Evolutionary conservation across 192 early-diverging fungal species (phyloP).

Genomic region (Neocallimastix lanati): DNA sequence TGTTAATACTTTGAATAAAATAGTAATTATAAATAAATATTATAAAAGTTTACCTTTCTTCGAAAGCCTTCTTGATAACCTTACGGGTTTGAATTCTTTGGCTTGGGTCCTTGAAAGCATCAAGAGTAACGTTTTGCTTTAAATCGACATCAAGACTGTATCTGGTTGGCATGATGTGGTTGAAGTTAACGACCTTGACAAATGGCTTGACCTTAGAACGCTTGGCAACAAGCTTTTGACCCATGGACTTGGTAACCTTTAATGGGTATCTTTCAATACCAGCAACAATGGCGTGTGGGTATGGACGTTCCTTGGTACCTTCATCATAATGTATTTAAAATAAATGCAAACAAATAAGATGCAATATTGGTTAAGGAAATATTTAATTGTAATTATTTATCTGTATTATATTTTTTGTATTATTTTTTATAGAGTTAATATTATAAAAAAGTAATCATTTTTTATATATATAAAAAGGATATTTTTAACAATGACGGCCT

Average conservation of each 20-base stretch:
- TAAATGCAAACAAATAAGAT: no score
- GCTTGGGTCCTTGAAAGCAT: slow-evolving; percentile 86
- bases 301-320: slow-evolving; percentile 88
- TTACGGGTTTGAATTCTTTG: slow-evolving; percentile 80
- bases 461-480: no score
- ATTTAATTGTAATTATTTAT: no score
- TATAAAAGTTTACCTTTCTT: slow-evolving; percentile 36
- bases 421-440: no score
- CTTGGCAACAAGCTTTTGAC: slow-evolving; percentile 84
- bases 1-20: no score
- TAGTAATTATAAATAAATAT: no score
- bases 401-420: no score
- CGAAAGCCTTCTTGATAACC: slow-evolving; percentile 85
- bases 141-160: slow-evolving; percentile 93
- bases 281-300: slow-evolving; percentile 95
- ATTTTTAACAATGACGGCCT: slow-evolving; percentile 95
- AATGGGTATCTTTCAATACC: slow-evolving; percentile 93
- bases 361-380: no score
- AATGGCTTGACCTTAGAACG: slow-evolving; percentile 98
- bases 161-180: slow-evolving; percentile 99
- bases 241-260: slow-evolving; percentile 93
- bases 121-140: slow-evolving; percentile 67
- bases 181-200: slow-evolving; percentile 97
- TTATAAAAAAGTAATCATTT: no score
- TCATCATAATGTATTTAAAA: slow-evolving; percentile 48